Evolutionary conservation across 306 rosid species (phyloP).

Genomic region (Lathyrus oleraceus): DNA sequence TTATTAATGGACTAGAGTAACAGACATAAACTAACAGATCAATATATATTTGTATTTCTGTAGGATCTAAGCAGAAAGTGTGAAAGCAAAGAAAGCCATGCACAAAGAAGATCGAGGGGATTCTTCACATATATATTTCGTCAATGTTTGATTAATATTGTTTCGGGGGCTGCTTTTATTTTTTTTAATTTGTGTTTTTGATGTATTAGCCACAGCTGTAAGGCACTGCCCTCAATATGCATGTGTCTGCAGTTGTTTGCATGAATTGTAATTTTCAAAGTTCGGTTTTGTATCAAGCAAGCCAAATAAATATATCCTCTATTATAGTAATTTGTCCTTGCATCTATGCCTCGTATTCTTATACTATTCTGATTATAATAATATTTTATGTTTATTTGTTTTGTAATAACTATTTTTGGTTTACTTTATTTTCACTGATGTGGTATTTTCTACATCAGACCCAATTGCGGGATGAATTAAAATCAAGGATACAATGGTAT

Average conservation of each 20-base stretch:
- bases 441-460: too few species aligned
- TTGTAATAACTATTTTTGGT: not conserved
- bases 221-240: slow-evolving; percentile 28
- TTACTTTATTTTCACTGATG: not conserved
- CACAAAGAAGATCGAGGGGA: slow-evolving; percentile 8
- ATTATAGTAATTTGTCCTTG: not conserved
- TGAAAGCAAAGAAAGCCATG: slow-evolving; percentile 24
- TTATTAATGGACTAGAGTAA: not conserved
- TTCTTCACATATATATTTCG: not conserved
- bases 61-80: slow-evolving; percentile 34
- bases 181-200: slow-evolving; percentile 5
- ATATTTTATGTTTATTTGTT: not conserved
- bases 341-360: not conserved
- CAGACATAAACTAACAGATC: not conserved
- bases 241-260: slow-evolving; percentile 26
- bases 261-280: slow-evolving; percentile 37
- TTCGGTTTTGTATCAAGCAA: slow-evolving; percentile 1
- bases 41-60: not conserved
- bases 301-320: slow-evolving; percentile 29
- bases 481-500: too few species aligned
- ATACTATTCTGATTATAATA: not conserved
- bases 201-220: slow-evolving; percentile 32
- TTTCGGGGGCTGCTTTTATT: slow-evolving; percentile 18
- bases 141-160: slow-evolving; percentile 21
- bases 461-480: too few species aligned